Conservation (phyloP, 352 stramenopile genomes). For the Phytopythium montanum region DNA sequence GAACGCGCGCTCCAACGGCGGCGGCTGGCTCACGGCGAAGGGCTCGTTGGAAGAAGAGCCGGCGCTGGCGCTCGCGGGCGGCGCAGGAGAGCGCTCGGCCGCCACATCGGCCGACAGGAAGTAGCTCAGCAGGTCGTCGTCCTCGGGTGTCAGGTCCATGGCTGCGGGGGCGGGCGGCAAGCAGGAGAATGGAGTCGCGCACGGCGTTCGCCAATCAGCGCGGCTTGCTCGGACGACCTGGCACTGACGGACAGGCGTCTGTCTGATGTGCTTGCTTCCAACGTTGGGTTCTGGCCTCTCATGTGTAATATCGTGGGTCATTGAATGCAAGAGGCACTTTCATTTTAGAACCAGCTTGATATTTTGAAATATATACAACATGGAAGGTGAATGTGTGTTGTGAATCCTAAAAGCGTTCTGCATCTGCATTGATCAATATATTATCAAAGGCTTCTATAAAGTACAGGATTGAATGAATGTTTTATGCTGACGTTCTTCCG, state of each 20-base stretch:
- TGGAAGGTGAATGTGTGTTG: no score
- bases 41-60: slow-evolving; percentile 12
- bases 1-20: slow-evolving; percentile 33
- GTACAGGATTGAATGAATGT: not conserved
- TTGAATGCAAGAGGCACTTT: no score
- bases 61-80: slow-evolving; percentile 16
- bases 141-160: slow-evolving; percentile 82
- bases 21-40: slow-evolving; percentile 33
- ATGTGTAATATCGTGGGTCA: no score
- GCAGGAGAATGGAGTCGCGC: not conserved
- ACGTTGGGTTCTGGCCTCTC: not conserved
- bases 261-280: not conserved
- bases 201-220: slow-evolving; percentile 4
- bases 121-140: slow-evolving; percentile 87
- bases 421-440: not conserved
- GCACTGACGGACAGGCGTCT: not conserved
- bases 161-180: slow-evolving; percentile 4
- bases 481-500: not conserved
- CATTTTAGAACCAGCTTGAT: no score
- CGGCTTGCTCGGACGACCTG: not conserved
- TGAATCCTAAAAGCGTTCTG: not conserved
- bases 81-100: slow-evolving; percentile 37
- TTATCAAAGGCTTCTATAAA: not conserved
- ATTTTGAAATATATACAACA: no score
- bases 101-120: slow-evolving; percentile 78